phyloP scores from a whole-genome alignment of 2,329 filamentous ascomycete species.

The Achaetomium macrosporum region DNA sequence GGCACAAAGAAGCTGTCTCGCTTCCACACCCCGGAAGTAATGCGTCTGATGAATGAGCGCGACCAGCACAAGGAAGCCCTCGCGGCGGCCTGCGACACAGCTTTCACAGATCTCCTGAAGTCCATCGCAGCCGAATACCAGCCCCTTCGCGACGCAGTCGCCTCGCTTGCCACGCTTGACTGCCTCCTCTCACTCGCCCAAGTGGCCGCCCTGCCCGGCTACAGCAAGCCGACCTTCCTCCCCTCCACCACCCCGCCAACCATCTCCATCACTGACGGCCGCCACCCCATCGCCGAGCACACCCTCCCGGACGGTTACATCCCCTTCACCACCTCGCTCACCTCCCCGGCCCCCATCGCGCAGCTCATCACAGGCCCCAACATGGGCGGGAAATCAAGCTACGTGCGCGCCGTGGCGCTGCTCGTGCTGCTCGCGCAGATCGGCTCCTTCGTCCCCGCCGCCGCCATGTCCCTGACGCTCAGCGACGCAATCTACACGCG shows the following conservation, averaged over 20 bases:
- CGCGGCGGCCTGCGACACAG: constrained; percentile 81
- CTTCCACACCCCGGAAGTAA: constrained; percentile 90
- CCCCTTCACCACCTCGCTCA: constrained; percentile 75
- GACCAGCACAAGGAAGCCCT: constrained; percentile 94
- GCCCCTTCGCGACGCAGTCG: constrained; percentile 79
- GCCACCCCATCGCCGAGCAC: constrained; percentile 95
- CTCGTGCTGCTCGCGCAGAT: constrained; percentile 93
- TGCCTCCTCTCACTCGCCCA: constrained; percentile 81
- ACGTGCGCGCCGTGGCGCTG: constrained; percentile 86
- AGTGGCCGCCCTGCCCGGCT: constrained; percentile 80
- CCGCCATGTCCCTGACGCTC: constrained; percentile 67
- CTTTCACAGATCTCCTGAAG: constrained; percentile 66
- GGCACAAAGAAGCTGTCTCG: constrained; percentile 88
- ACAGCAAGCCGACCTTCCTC: constrained; percentile 67
- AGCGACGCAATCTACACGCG: constrained; percentile 90
- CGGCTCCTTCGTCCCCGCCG: constrained; percentile 86
- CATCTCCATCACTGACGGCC: constrained; percentile 66
- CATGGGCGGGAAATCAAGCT: constrained; percentile 98
- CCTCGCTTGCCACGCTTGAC: constrained; percentile 80
- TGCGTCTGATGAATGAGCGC: constrained; percentile 74
- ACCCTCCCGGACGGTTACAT: constrained; percentile 82
- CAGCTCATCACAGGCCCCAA: constrained; percentile 94
- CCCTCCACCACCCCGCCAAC: constrained; percentile 57
- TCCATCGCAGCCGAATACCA: constrained; percentile 82
- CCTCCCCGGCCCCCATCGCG: constrained; percentile 60